Evolutionary conservation across 108 stramenopile genomes (phyloP), one percentile per base, ranked within the genome.

Genomic region (Discostella pseudostelligera): DNA sequence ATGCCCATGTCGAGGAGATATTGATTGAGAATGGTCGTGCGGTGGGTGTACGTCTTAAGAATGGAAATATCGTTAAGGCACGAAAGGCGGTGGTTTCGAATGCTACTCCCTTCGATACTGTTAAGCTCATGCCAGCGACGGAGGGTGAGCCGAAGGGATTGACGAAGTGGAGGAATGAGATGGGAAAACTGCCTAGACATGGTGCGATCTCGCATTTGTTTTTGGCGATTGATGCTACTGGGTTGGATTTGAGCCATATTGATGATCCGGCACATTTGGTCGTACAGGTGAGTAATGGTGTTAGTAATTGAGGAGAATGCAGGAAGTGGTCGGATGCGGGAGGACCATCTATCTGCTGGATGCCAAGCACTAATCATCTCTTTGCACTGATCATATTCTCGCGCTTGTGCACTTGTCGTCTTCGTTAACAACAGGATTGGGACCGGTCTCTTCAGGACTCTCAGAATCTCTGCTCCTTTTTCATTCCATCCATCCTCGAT

Each of bases 81-180:
- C 58, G 77, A 10, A 96, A 95, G 78, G 96, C 96, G 10, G 96
- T 97, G 22, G 93, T 97, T 9, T 84, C 83, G 57, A 97, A 97
- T 67, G 95, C 96, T 3, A 94, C 93, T 24, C 92, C 95, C 9
- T 97, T 95, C 67, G 93, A 96, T 74, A 96, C 95, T 8, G 90
- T 96, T 43, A 95, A 93, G 67, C 69, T 90, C 72, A 70, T 94
- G 58, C 77, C 72, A 10, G 57, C 70, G 48, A 28, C 26, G 36
- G 67, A 74, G 35, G 39, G 39, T 6, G 82, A 81, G 29, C 90
- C 87, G 24, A 69, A 76, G 51, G 76, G 76, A 20, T 72, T 92
- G 46, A 74, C 84, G 42, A 82, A 86, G 57, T 92, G 90, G 90
- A 79, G 75, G 56, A 68, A 89, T 28, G 81, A 83, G 24, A 46